These are phyloP conservation scores for Castanea sativa DNA, from an alignment of 306 rosid species.

Conservation along the genomic window DNA sequence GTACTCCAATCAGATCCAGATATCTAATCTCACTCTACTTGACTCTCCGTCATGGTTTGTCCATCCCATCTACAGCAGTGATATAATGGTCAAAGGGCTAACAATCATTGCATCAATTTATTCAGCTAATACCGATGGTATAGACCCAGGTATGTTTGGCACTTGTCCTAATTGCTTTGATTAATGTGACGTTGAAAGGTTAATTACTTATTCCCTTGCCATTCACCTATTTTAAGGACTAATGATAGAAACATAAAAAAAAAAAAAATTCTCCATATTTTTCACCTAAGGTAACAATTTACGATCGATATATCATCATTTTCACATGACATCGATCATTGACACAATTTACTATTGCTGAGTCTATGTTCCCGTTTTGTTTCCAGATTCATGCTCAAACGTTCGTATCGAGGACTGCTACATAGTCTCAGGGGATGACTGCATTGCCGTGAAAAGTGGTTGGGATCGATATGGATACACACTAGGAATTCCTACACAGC, in stretches of 20 bases:
- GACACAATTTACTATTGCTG: not conserved
- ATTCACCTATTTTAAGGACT: too few species aligned
- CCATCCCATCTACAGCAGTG: constrained; percentile 67
- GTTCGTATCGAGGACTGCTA: constrained; percentile 53
- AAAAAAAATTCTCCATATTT: too few species aligned
- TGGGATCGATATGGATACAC: constrained; percentile 61
- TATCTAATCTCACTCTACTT: constrained; percentile 54
- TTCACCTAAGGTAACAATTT: too few species aligned
- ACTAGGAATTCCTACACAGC: constrained; percentile 58
- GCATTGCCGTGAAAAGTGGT: constrained; percentile 67
- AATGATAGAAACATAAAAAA: too few species aligned
- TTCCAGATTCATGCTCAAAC: constrained; percentile 58
- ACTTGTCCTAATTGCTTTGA: not conserved
- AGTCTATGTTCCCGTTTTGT: not conserved
- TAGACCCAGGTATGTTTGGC: not conserved
- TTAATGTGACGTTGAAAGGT: not conserved
- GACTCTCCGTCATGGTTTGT: constrained; percentile 74
- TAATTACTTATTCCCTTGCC: too few species aligned
- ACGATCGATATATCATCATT: too few species aligned
- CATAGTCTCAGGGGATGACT: constrained; percentile 75
- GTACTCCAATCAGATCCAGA: constrained; percentile 56
- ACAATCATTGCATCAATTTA: not conserved
- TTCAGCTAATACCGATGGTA: not conserved
- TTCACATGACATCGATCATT: too few species aligned
- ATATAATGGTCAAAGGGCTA: not conserved